Evolutionary conservation across 2,329 filamentous ascomycete genomes (phyloP).

Genomic region (Aspergillus tanneri): DNA sequence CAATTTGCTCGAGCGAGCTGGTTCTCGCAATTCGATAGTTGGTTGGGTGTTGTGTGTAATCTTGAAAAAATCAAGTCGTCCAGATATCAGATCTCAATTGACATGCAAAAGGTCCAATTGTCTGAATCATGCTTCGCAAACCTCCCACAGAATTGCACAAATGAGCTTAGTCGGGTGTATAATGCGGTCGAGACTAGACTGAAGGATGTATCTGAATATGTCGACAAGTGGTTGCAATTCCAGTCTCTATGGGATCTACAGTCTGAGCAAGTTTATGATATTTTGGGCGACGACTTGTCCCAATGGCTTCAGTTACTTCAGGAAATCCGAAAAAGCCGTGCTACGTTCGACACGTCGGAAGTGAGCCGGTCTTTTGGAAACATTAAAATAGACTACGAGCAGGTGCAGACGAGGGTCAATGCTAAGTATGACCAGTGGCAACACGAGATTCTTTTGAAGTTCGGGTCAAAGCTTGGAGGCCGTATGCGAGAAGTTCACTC

Average conservation of each 20-base stretch:
- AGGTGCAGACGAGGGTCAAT: constrained; percentile 98
- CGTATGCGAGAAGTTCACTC: constrained; percentile 90
- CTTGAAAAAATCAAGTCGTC: constrained; percentile 92
- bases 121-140: constrained; percentile 69
- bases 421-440: constrained; percentile 99
- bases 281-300: constrained; percentile 84
- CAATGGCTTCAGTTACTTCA: constrained; percentile 95
- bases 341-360: constrained; percentile 96
- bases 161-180: constrained; percentile 77
- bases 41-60: constrained; percentile 90
- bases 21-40: constrained; percentile 88
- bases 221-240: constrained; percentile 98
- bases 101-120: constrained; percentile 41
- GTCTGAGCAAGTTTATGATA: constrained; percentile 90
- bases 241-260: constrained; percentile 98
- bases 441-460: constrained; percentile 92
- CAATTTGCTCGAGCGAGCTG: constrained; percentile 90
- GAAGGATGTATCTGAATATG: constrained; percentile 74
- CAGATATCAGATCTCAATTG: constrained; percentile 84
- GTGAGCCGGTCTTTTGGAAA: constrained; percentile 91
- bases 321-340: constrained; percentile 90
- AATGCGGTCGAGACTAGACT: constrained; percentile 80
- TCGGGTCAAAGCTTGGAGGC: constrained; percentile 80
- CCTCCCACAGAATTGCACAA: constrained; percentile 78
- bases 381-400: constrained; percentile 94